Percentiles rank a stretch among this genome's conserved stretches.
phyloP scores from a whole-genome alignment of 164 flowering plant genomes.

The Chimonanthus praecox region DNA sequence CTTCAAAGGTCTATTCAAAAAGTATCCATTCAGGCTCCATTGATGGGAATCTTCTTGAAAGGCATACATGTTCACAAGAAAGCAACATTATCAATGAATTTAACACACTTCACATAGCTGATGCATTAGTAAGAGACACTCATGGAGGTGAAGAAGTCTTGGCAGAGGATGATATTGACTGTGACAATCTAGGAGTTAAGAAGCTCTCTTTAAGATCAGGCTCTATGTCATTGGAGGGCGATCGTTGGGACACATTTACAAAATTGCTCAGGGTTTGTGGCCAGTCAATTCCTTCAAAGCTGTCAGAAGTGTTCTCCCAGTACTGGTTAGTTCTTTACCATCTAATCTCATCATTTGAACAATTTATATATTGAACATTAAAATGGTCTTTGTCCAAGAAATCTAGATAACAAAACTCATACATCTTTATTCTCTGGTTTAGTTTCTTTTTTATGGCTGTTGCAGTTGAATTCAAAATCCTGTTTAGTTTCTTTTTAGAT shows the following conservation, averaged over 20 bases:
- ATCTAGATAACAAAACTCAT: not conserved
- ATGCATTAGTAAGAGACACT: not conserved
- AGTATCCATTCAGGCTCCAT: conserved; percentile 11
- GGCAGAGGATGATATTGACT: conserved; percentile 18
- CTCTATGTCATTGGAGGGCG: conserved; percentile 15
- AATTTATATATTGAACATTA: not conserved
- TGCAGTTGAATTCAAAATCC: not conserved
- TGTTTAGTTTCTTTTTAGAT: not conserved
- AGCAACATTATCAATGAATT: not conserved
- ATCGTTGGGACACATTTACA: conserved; percentile 39
- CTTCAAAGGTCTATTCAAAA: conserved; percentile 16
- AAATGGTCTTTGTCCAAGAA: not conserved
- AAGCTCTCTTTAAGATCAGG: conserved; percentile 54
- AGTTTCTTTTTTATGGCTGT: not conserved
- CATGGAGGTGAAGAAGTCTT: conserved; percentile 1
- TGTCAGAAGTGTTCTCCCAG: conserved; percentile 57
- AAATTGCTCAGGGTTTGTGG: conserved; percentile 63
- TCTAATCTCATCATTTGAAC: not conserved
- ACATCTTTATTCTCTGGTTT: not conserved
- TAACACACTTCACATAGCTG: not conserved
- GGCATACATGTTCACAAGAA: conserved; percentile 10
- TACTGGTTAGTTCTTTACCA: conserved; percentile 50
- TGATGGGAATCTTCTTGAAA: conserved; percentile 13
- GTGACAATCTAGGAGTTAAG: conserved; percentile 45
- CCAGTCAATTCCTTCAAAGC: conserved; percentile 57